Percentiles rank a stretch among this genome's conserved stretches.
phyloP scores from a whole-genome alignment of 495 filamentous ascomycete genomes.

The Neurospora sp. region DNA sequence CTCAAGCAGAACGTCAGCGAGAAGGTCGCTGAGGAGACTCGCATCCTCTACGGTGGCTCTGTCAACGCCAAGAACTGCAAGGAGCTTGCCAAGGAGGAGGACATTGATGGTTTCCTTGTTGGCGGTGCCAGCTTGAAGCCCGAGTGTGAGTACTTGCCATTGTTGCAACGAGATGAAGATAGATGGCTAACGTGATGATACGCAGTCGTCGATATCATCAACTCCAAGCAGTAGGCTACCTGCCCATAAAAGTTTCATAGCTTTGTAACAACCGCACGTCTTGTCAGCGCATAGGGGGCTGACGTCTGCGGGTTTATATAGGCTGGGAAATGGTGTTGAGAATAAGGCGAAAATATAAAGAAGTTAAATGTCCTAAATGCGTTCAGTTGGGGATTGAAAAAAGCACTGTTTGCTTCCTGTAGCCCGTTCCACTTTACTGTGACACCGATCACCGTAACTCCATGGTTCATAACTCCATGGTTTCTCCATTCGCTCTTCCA shows the following conservation, averaged over 20 bases:
- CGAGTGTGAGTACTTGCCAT: constrained; percentile 57
- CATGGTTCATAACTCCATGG: not conserved
- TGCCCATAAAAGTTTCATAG: not conserved
- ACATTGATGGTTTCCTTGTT: constrained; percentile 98
- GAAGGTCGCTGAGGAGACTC: constrained; percentile 63
- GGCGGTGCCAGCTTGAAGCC: constrained; percentile 98
- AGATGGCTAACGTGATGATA: constrained; percentile 17
- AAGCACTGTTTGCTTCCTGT: not conserved
- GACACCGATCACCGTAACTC: not conserved
- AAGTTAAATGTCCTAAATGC: not conserved
- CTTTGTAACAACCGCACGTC: not conserved
- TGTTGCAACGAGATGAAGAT: too few species aligned
- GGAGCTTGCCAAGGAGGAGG: constrained; percentile 78
- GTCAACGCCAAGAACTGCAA: constrained; percentile 97
- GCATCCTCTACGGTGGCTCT: constrained; percentile 91
- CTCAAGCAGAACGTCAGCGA: constrained; percentile 61
- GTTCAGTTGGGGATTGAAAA: not conserved
- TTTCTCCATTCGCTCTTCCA: not conserved
- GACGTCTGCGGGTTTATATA: not conserved
- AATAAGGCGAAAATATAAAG: not conserved
- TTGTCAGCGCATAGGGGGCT: not conserved
- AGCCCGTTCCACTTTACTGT: not conserved
- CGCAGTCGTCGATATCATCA: constrained; percentile 52
- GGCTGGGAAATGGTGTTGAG: not conserved
- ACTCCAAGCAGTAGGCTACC: constrained; percentile 36